Percentiles rank a stretch among this genome's conserved stretches.
These are phyloP conservation scores for Singerocomus rubriflavus DNA, from an alignment of 1,284 basidiomycete species.

Conservation along the genomic window DNA sequence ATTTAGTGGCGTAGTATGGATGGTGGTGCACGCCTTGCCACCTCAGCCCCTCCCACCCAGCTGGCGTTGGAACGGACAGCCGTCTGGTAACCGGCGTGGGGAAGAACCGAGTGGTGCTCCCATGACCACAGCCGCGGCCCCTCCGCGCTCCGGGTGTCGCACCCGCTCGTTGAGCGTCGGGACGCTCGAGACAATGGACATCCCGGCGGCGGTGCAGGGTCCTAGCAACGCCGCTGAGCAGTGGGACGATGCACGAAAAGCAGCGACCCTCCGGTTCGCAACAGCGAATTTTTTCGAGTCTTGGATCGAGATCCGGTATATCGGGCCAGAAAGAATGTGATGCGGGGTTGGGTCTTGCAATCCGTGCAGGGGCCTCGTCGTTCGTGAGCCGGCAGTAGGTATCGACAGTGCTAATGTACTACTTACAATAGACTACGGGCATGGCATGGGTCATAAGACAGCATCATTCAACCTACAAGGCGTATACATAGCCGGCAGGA, in stretches of 20 bases:
- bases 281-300: slow-evolving; percentile 24
- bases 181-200: slow-evolving; percentile 7
- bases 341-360: slow-evolving; percentile 23
- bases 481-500: slow-evolving; percentile 25
- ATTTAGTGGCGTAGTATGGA: too few relatives aligned
- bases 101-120: not conserved
- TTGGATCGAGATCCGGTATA: slow-evolving; percentile 29
- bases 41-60: too few relatives aligned
- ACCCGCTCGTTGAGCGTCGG: slow-evolving; percentile 6
- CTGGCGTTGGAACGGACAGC: not conserved
- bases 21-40: too few relatives aligned
- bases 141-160: slow-evolving; percentile 23
- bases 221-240: slow-evolving; percentile 32
- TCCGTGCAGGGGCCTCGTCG: slow-evolving; percentile 2
- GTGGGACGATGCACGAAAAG: slow-evolving; percentile 12
- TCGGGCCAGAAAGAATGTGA: slow-evolving; percentile 20
- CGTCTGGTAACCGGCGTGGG: not conserved
- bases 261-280: slow-evolving; percentile 30
- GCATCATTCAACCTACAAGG: slow-evolving; percentile 30
- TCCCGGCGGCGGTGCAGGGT: slow-evolving; percentile 23
- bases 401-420: slow-evolving; percentile 28
- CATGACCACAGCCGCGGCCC: slow-evolving; percentile 23
- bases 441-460: slow-evolving; percentile 19
- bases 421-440: slow-evolving; percentile 31
- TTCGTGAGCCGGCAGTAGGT: slow-evolving; percentile 27